Evolutionary conservation across 2,329 filamentous ascomycete species (phyloP), one percentile per base, ranked within the genome.

Genomic region (Sporothrix brasiliensis): DNA sequence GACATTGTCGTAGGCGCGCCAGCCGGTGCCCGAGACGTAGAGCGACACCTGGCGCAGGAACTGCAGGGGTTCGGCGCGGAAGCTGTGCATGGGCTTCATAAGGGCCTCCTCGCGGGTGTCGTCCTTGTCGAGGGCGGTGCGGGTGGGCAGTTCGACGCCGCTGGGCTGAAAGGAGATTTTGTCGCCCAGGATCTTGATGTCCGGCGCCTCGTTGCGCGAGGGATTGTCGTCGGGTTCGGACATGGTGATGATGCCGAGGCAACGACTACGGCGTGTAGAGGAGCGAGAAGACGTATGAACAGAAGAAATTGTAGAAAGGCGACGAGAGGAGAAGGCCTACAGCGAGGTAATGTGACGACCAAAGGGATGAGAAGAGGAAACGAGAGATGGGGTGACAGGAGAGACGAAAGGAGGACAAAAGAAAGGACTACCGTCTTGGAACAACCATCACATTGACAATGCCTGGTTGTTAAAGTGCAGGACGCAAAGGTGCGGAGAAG

Each of bases 41-140:
- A 97, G 85, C 61, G 92, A 95, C 47, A 99, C 91, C 83, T 99
- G 95, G 75, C 93, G 92, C 41, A 98, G 88, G 79, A 98, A 98
- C 83, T 88, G 87, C 19, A 90, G 80, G 41, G 88, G 88, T 73
- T 89, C 87, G 53, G 86, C 84, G 71, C 94, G 89, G 79, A 98
- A 97, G 60, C 93, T 91, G 65, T 92, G 91, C 85, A 95, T 95
- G 77, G 94, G 89, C 79, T 91, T 89, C 82, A 94, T 89, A 75
- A 94, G 82, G 24, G 89, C 89, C 77, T 90, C 86, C 75, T 93
- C 91, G 72, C 86, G 86, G 67, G 84, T 87, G 56, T 82, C 83
- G 73, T 84, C 82, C 72, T 83, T 77, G 54, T 70, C 69, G n/a
- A 54, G 50, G 77, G 73, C n/a, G 84, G 81, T 77, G 24, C 39